Evolutionary conservation across 2,329 filamentous ascomycete species (phyloP).

Genomic region (Xylariaceae sp.): DNA sequence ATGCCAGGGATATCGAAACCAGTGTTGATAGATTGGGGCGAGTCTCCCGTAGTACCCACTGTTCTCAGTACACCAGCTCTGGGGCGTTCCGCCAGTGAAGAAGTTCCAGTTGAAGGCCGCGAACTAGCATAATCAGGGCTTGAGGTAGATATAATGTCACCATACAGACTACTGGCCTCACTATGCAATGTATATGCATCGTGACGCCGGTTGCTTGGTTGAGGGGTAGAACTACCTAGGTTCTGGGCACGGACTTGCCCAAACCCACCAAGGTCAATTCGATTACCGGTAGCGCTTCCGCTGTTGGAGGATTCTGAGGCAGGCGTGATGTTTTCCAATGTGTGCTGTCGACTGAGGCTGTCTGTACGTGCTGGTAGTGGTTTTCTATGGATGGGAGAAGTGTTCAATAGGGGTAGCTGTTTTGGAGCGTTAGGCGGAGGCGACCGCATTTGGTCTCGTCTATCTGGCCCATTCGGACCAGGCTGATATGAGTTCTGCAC

Average conservation of each 20-base stretch:
- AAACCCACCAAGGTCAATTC: slow-evolving; percentile 46
- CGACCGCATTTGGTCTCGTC: slow-evolving; percentile 21
- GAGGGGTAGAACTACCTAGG: slow-evolving; percentile 25
- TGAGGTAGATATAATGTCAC: slow-evolving; percentile 58
- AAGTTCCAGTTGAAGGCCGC: slow-evolving; percentile 46
- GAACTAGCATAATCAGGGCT: slow-evolving; percentile 78
- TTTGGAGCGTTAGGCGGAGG: slow-evolving; percentile 20
- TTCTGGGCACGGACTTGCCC: slow-evolving; percentile 39
- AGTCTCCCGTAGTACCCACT: slow-evolving; percentile 51
- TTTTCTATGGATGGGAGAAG: slow-evolving; percentile 45
- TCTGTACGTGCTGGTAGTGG: slow-evolving; percentile 42
- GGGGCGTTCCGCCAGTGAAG: slow-evolving; percentile 56
- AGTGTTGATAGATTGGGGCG: slow-evolving; percentile 15
- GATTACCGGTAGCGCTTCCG: slow-evolving; percentile 36
- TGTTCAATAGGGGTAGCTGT: slow-evolving; percentile 32
- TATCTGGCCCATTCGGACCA: slow-evolving; percentile 22
- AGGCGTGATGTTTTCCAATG: slow-evolving; percentile 36
- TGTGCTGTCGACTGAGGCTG: slow-evolving; percentile 34
- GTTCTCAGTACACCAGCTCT: slow-evolving; percentile 76
- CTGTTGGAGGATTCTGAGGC: slow-evolving; percentile 35
- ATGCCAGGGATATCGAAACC: slow-evolving; percentile 62
- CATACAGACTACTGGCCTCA: slow-evolving; percentile 42
- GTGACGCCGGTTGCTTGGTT: slow-evolving; percentile 29
- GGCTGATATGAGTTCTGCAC: slow-evolving; percentile 26
- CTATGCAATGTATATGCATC: slow-evolving; percentile 36